Percentiles rank a stretch among this genome's conserved stretches.
These are phyloP conservation scores for Trichaptum fuscoviolaceum DNA, from an alignment of 768 basidiomycete species.

Conservation along the genomic window DNA sequence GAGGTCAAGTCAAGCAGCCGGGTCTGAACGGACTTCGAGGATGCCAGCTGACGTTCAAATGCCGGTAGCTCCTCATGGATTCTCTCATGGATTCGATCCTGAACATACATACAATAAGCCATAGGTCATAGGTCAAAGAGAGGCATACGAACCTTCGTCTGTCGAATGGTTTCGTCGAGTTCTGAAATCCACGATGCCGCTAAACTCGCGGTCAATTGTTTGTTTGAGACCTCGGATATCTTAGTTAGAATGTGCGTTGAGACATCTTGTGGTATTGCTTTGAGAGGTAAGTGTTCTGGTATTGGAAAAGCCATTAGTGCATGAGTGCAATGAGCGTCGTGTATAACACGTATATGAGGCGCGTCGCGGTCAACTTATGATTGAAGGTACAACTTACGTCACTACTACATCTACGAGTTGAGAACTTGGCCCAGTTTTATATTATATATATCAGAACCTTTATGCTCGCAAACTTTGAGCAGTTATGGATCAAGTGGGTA, in stretches of 20 bases:
- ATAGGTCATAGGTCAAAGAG: constrained; percentile 9
- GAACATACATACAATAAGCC: constrained; percentile 16
- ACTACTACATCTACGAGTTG: background rate
- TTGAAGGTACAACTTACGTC: background rate
- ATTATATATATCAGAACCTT: background rate
- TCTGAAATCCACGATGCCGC: constrained; percentile 68
- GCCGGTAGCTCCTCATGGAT: constrained; percentile 58
- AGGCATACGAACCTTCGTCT: constrained; percentile 55
- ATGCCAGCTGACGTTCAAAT: constrained; percentile 59
- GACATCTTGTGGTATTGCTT: constrained; percentile 53
- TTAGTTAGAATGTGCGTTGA: constrained; percentile 68
- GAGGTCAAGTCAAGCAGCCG: constrained; percentile 45
- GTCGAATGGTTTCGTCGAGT: constrained; percentile 63
- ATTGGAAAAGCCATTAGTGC: constrained; percentile 65
- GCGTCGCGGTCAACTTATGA: background rate
- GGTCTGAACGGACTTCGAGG: constrained; percentile 60
- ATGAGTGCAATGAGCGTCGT: constrained; percentile 5
- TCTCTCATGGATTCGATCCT: constrained; percentile 69
- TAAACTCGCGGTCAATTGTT: constrained; percentile 53
- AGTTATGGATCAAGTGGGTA: background rate
- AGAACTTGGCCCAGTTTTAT: no score
- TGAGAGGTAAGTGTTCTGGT: constrained; percentile 68
- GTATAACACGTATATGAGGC: background rate
- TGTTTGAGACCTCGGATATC: constrained; percentile 55
- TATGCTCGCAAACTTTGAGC: background rate